Conservation (phyloP, 257 asterid genomes). For the Solanum commersonii region DNA sequence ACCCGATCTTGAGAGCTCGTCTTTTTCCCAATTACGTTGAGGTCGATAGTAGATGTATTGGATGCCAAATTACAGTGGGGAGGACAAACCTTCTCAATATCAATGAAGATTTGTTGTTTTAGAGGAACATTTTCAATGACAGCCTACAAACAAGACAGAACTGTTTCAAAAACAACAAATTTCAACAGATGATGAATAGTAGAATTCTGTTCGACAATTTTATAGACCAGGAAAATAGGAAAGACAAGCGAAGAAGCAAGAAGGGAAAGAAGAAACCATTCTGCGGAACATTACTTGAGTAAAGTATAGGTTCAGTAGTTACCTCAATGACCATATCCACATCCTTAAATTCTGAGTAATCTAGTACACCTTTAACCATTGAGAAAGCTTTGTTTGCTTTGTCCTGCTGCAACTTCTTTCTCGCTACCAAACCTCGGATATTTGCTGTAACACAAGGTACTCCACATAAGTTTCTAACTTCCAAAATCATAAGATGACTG, state of each 20-base stretch:
- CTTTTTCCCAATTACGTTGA: constrained; percentile 63
- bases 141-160: constrained; percentile 58
- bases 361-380: constrained; percentile 69
- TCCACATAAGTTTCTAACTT: not conserved
- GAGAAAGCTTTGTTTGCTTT: constrained; percentile 69
- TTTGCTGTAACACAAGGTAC: constrained; percentile 45
- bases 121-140: constrained; percentile 71
- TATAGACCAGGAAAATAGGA: not conserved
- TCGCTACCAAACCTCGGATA: constrained; percentile 61
- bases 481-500: not conserved
- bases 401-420: constrained; percentile 57
- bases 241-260: not conserved
- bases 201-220: not conserved
- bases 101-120: constrained; percentile 77
- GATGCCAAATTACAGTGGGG: constrained; percentile 92
- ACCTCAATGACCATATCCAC: constrained; percentile 99
- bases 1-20: constrained; percentile 76
- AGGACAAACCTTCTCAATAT: constrained; percentile 83
- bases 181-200: not conserved
- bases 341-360: constrained; percentile 76
- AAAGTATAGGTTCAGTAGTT: not conserved
- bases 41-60: constrained; percentile 94
- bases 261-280: not conserved
- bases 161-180: constrained; percentile 5
- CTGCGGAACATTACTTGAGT: not conserved